A percentile compares a stretch with the other conserved stretches of the same genome.
Evolutionary conservation across 768 basidiomycete species (phyloP).

Genomic region (Candolleomyces efflorescens): DNA sequence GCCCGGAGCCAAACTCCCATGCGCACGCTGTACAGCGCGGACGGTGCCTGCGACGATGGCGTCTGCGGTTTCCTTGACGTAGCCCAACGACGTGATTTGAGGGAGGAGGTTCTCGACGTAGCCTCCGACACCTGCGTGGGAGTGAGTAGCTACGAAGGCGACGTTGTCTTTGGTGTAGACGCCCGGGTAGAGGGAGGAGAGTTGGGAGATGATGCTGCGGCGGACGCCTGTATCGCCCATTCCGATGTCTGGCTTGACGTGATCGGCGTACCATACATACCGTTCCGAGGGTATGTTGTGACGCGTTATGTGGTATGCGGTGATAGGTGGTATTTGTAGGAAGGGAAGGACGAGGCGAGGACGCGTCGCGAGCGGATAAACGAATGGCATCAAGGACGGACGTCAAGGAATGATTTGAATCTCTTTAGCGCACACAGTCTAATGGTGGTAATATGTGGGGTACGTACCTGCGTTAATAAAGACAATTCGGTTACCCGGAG

Average conservation of each 20-base stretch:
- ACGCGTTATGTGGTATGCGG: too few relatives aligned
- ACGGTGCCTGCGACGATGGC: conserved; percentile 72
- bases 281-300: too few relatives aligned
- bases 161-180: conserved; percentile 69
- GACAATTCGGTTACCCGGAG: conserved; percentile 56
- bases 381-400: too few relatives aligned
- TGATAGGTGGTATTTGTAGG: too few relatives aligned
- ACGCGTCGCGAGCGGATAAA: too few relatives aligned
- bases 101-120: conserved; percentile 78
- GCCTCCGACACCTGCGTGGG: conserved; percentile 75
- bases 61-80: conserved; percentile 65
- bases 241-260: conserved; percentile 72
- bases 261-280: too few relatives aligned
- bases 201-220: conserved; percentile 56
- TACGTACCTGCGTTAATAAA: conserved; percentile 70
- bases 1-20: conserved; percentile 56
- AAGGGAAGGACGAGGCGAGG: background rate
- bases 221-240: conserved; percentile 81
- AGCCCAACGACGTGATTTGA: conserved; percentile 70
- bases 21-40: conserved; percentile 63
- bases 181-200: conserved; percentile 54
- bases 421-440: background rate
- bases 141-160: conserved; percentile 72
- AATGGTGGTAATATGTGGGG: background rate
- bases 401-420: background rate